These are phyloP conservation scores for Thalia dealbata DNA, from an alignment of 176 grass and related monocot genomes.

Conservation along the genomic window DNA sequence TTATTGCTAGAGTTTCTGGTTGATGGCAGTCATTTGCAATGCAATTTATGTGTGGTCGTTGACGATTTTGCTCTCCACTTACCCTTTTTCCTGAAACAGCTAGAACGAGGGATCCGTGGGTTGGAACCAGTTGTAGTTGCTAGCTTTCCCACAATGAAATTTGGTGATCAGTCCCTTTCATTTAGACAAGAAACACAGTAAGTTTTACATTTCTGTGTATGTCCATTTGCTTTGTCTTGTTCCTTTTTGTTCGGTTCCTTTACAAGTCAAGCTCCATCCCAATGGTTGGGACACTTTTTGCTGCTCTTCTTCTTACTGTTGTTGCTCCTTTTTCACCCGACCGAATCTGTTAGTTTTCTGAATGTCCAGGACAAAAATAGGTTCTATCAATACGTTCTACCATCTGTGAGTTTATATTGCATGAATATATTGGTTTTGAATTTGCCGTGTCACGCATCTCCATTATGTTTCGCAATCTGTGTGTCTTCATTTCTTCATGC, in stretches of 20 bases:
- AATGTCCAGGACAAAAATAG: background rate
- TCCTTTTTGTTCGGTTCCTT: background rate
- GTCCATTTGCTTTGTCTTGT: background rate
- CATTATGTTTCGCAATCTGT: too few species aligned
- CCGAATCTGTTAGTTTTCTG: background rate
- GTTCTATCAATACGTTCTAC: too few species aligned
- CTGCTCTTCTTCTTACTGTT: background rate
- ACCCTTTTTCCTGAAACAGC: constrained; percentile 12
- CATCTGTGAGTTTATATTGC: too few species aligned
- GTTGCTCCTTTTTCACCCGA: background rate
- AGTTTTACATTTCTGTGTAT: background rate
- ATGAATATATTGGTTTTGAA: too few species aligned
- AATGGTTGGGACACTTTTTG: background rate
- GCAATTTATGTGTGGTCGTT: background rate
- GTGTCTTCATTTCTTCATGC: too few species aligned
- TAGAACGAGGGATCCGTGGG: constrained; percentile 40
- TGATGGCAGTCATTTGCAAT: background rate
- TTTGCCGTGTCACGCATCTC: too few species aligned
- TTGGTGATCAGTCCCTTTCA: constrained; percentile 29
- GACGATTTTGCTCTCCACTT: background rate
- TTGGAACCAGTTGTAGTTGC: constrained; percentile 48
- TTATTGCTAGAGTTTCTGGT: background rate
- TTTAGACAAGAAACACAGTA: constrained; percentile 17
- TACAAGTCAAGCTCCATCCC: background rate
- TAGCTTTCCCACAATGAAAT: constrained; percentile 48